Percentiles rank a stretch among this genome's conserved stretches.
Conservation (phyloP, 768 basidiomycete species). For the Psilocybe cyanescens region DNA sequence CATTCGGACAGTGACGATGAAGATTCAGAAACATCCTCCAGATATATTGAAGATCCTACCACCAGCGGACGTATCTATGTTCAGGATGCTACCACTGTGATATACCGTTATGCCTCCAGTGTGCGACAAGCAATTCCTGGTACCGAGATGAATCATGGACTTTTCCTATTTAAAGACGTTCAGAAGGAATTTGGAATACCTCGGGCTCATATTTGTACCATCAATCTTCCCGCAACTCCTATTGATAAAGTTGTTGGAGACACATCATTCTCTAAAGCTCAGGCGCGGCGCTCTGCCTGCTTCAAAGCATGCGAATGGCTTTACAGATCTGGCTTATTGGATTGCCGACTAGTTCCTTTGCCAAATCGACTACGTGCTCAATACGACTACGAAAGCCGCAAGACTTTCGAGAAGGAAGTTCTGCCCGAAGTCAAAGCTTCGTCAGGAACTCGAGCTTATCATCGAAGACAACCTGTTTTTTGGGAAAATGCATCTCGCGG, state of each 20-base stretch:
- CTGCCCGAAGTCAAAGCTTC: slow-evolving; percentile 29
- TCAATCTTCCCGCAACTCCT: slow-evolving; percentile 48
- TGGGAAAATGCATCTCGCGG: slow-evolving; percentile 53
- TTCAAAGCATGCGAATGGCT: slow-evolving; percentile 58
- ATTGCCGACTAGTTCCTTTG: slow-evolving; percentile 49
- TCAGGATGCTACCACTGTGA: slow-evolving; percentile 57
- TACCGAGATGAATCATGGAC: slow-evolving; percentile 22
- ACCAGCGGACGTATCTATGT: slow-evolving; percentile 62
- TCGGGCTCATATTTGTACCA: slow-evolving; percentile 44
- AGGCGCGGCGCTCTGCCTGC: slow-evolving; percentile 65
- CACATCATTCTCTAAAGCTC: slow-evolving; percentile 44
- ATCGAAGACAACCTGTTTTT: slow-evolving; percentile 63
- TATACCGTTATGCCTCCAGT: slow-evolving; percentile 55
- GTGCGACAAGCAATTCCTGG: slow-evolving; percentile 13
- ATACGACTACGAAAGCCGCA: slow-evolving; percentile 17
- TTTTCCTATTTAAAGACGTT: slow-evolving; percentile 46
- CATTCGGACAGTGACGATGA: slow-evolving; percentile 55
- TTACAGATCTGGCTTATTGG: slow-evolving; percentile 53
- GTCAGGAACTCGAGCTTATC: slow-evolving; percentile 56
- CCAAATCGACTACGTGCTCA: slow-evolving; percentile 26
- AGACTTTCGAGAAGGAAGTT: slow-evolving; percentile 16
- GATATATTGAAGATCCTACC: slow-evolving; percentile 61
- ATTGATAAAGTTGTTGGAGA: slow-evolving; percentile 48
- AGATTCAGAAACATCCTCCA: slow-evolving; percentile 28
- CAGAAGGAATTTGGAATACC: slow-evolving; percentile 29